phyloP scores from a whole-genome alignment of 2,329 filamentous ascomycete genomes.

The Nothophoma quercina region DNA sequence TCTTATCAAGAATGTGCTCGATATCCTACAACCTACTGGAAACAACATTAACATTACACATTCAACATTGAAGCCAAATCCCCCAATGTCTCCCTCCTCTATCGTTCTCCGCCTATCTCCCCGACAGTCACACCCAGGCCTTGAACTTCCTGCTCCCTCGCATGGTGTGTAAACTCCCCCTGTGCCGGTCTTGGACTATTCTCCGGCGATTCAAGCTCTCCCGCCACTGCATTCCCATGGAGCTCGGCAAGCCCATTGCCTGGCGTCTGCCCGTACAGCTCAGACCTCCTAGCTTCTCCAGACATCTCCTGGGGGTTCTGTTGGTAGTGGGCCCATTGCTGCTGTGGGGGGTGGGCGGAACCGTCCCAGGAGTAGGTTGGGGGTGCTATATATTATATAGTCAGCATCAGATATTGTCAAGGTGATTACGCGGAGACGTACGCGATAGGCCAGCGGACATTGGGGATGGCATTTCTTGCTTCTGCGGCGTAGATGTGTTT shows the following conservation, averaged over 20 bases:
- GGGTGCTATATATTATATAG: neutral
- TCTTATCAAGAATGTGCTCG: too few relatives aligned
- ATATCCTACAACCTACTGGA: too few relatives aligned
- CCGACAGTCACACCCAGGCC: too few relatives aligned
- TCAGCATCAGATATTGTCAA: neutral
- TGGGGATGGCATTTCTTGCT: slow-evolving; percentile 2
- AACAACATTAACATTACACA: too few relatives aligned
- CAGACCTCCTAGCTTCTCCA: slow-evolving; percentile 2
- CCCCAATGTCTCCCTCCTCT: too few relatives aligned
- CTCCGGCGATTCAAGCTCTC: slow-evolving; percentile 7
- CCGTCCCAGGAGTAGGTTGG: slow-evolving; percentile 11
- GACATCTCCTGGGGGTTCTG: neutral
- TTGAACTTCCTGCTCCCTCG: too few relatives aligned
- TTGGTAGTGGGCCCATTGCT: neutral
- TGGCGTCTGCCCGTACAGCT: too few relatives aligned
- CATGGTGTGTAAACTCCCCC: neutral
- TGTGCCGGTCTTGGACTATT: too few relatives aligned
- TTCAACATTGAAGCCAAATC: too few relatives aligned
- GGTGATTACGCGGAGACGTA: neutral
- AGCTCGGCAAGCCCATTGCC: slow-evolving; percentile 6
- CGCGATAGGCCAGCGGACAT: slow-evolving; percentile 3
- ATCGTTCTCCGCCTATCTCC: too few relatives aligned
- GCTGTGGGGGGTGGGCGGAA: neutral
- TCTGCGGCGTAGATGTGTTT: neutral
- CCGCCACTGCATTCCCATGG: slow-evolving; percentile 1